Conservation (phyloP, 306 rosid genomes). For the Oxytropis ochrocephala region DNA sequence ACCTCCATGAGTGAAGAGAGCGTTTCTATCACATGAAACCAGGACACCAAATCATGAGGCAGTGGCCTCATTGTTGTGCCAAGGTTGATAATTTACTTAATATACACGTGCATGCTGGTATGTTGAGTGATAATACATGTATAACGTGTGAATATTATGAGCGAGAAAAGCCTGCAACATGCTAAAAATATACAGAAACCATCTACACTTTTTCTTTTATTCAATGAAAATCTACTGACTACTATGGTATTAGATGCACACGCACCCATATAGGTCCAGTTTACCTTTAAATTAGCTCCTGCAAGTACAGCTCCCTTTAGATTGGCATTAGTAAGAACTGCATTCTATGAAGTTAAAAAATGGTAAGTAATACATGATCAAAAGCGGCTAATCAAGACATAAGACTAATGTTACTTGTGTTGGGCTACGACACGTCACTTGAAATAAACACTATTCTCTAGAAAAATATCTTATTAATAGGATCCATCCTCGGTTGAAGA, state of each 20-base stretch:
- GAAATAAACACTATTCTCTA: neutral
- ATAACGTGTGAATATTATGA: neutral
- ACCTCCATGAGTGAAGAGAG: neutral
- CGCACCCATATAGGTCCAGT: constrained; percentile 4
- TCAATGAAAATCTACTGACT: neutral
- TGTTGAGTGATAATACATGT: neutral
- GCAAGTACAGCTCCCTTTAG: constrained; percentile 83
- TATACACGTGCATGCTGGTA: neutral
- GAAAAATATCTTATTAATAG: neutral
- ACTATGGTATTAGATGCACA: neutral
- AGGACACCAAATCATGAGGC: neutral
- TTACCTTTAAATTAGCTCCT: constrained; percentile 96
- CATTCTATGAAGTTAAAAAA: constrained; percentile 48
- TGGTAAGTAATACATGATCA: neutral
- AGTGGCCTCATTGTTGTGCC: neutral
- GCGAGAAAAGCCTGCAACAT: neutral
- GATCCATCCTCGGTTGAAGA: too few relatives aligned
- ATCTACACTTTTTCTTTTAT: neutral
- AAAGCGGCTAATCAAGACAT: neutral
- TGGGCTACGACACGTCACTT: neutral
- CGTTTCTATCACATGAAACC: neutral
- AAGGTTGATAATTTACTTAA: too few relatives aligned
- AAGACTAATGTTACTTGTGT: neutral
- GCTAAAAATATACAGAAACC: neutral
- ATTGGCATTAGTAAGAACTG: constrained; percentile 89